Base-by-base conservation (phyloP, 2,329 filamentous ascomycete genomes). In the Didymella sp. region DNA sequence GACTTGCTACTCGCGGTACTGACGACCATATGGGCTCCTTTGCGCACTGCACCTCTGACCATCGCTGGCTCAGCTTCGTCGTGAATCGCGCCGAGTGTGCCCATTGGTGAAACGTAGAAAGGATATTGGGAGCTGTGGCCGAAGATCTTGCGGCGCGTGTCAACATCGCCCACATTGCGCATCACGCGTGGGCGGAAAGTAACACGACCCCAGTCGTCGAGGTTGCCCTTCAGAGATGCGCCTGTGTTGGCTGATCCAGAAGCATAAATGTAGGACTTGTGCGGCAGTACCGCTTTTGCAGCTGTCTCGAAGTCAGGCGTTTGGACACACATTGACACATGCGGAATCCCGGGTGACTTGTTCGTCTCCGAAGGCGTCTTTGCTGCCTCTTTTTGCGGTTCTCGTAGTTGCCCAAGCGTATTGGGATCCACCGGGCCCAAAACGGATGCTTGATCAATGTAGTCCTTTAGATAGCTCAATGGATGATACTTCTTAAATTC, bases 21-120 rank as follows among this genome's bases (percentile, higher is more conserved):
- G 28, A 76, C 67, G 15, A 76, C 72, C 40, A 73, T 69, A 47
- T 75, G 74, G 12, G 71, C 67, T 2, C 73, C 73, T 37, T 73
- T 73, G 5, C 68, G 56, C 9, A 74, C 70, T 3, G 75, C 74
- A 8, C 73, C 75, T 33, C 68, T 64, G 3, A 75, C 67, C 60
- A 78, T 67, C 17, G 74, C 74, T 28, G 69, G 65, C 44, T 78
- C 76, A 2, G 73, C 76, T 25, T 67, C 73, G 12, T 68, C 47
- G 44, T 78, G 72, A 1, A 73, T 73, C 1, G 74, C 66, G 12
- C 72, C 72, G 24, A 76, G 65, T 1, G 72, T 74, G 0, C 75
- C 76, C 64, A 76, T 75, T 0, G 76, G 76, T 0, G 70, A 72
- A 38, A 78, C 72, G 56, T 77, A 78, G 54, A 78, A 76, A 0